phyloP scores from a whole-genome alignment of 305 asterid genomes.

The Fraxinus dipetala region DNA sequence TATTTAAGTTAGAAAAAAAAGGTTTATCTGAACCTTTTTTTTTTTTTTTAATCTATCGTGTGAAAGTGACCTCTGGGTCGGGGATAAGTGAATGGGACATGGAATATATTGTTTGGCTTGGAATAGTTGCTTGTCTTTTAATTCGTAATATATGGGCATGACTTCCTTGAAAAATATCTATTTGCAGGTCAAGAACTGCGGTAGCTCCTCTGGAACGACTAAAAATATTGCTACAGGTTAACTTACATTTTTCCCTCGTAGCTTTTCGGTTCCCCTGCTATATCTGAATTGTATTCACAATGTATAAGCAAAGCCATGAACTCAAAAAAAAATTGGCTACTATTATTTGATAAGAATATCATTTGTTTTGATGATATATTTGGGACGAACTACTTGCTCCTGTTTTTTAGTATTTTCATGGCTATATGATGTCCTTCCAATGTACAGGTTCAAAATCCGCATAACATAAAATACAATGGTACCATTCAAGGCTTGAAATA shows the following conservation, averaged over 20 bases:
- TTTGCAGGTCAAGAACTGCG: slow-evolving; percentile 55
- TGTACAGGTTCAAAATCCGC: slow-evolving; percentile 49
- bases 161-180: slow-evolving; percentile 26
- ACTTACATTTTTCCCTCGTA: background rate
- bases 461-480: slow-evolving; percentile 35
- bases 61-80: background rate
- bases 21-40: background rate
- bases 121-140: slow-evolving; percentile 13
- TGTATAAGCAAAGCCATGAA: slow-evolving; percentile 2
- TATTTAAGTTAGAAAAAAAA: background rate
- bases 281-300: background rate
- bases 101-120: slow-evolving; percentile 1
- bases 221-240: slow-evolving; percentile 52
- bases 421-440: slow-evolving; percentile 5
- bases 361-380: background rate
- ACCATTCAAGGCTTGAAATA: slow-evolving; percentile 38
- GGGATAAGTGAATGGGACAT: slow-evolving; percentile 1
- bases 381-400: background rate
- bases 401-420: background rate
- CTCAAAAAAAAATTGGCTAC: background rate
- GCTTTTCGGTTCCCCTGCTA: background rate
- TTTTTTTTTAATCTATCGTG: background rate
- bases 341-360: background rate
- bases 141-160: background rate
- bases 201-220: slow-evolving; percentile 44